Percentiles rank a stretch among this genome's conserved stretches.
Conservation (phyloP, 2,329 filamentous ascomycete genomes). For the Ophioceras dolichostomum region DNA sequence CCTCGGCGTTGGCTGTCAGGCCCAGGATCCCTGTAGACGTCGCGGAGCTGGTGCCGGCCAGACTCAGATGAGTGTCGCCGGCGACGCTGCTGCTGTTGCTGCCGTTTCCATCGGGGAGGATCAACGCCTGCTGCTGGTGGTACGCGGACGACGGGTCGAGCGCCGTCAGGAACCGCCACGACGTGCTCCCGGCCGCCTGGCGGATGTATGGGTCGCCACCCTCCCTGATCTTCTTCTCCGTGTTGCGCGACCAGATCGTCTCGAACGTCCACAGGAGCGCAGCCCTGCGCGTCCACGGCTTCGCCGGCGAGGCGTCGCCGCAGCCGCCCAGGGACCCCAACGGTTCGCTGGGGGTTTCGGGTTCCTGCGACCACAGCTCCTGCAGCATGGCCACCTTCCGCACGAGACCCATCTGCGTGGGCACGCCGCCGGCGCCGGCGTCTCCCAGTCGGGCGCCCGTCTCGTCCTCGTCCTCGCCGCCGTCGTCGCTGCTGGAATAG, state of each 20-base stretch:
- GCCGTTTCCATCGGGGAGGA: slow-evolving; percentile 16
- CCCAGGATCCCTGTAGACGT: too few relatives aligned
- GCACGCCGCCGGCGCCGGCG: slow-evolving; percentile 4
- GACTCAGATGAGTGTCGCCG: too few relatives aligned
- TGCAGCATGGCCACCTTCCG: slow-evolving; percentile 55
- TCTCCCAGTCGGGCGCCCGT: not conserved
- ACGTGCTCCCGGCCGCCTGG: slow-evolving; percentile 36
- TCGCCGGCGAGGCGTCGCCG: slow-evolving; percentile 6
- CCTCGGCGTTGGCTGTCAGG: too few relatives aligned
- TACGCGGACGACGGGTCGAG: slow-evolving; percentile 47
- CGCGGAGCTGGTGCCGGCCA: too few relatives aligned
- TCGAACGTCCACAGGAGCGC: slow-evolving; percentile 54
- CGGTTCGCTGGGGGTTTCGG: too few relatives aligned
- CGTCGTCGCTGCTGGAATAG: slow-evolving; percentile 11
- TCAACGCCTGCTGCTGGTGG: slow-evolving; percentile 36
- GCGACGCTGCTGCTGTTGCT: too few relatives aligned
- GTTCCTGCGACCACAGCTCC: slow-evolving; percentile 46
- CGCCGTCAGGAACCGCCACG: slow-evolving; percentile 50
- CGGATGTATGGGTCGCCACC: slow-evolving; percentile 30
- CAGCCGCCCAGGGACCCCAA: slow-evolving; percentile 10
- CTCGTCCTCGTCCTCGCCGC: slow-evolving; percentile 7
- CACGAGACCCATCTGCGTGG: slow-evolving; percentile 42
- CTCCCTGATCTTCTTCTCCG: slow-evolving; percentile 19
- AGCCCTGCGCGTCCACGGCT: slow-evolving; percentile 42
- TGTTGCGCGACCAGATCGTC: slow-evolving; percentile 27